These are phyloP conservation scores for Chalaropsis ovoidea DNA, from an alignment of 2,329 filamentous ascomycete genomes.

Conservation along the genomic window DNA sequence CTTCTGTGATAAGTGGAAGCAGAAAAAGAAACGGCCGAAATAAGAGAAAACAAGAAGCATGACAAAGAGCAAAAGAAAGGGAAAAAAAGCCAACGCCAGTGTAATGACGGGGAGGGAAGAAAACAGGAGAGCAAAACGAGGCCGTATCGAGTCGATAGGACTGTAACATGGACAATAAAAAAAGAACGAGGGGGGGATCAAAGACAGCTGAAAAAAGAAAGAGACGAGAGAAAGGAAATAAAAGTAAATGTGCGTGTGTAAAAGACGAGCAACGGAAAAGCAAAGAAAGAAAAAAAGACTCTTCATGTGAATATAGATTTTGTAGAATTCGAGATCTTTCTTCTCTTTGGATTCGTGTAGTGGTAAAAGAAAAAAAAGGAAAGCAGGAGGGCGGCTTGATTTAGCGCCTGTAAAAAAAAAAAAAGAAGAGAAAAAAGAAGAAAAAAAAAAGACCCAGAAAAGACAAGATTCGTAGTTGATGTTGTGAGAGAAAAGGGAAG, in stretches of 20 bases:
- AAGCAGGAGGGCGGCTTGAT: neutral
- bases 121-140: constrained; percentile 18
- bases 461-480: neutral
- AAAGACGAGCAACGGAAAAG: constrained; percentile 14
- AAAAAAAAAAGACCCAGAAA: too few species aligned
- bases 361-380: constrained; percentile 11
- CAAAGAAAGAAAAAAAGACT: neutral
- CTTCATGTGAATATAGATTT: constrained; percentile 8
- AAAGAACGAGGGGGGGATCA: neutral
- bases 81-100: constrained; percentile 12
- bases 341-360: constrained; percentile 2
- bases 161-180: neutral
- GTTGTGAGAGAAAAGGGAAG: neutral
- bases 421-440: neutral
- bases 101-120: constrained; percentile 11
- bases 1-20: too few species aligned
- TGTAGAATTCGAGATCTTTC: constrained; percentile 10
- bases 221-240: constrained; percentile 7
- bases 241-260: constrained; percentile 9
- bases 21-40: constrained; percentile 2
- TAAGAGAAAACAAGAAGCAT: constrained; percentile 10
- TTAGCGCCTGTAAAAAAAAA: neutral
- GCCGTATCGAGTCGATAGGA: neutral
- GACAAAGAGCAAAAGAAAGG: too few species aligned
- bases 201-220: neutral